Conservation (phyloP, 1,284 basidiomycete species). For the Marasmius sp. region DNA sequence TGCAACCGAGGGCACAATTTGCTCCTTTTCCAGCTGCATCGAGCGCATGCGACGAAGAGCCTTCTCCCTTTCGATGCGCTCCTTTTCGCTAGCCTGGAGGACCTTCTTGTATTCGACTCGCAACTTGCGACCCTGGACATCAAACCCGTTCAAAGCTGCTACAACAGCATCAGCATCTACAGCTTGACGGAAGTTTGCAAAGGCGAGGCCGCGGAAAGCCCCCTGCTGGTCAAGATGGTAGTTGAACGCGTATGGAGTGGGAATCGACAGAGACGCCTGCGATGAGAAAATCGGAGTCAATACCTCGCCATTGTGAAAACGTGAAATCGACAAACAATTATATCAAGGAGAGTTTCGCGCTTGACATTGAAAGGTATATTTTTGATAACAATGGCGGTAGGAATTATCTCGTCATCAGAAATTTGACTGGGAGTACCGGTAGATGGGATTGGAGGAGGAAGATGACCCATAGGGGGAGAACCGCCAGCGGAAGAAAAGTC, state of each 20-base stretch:
- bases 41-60: constrained; percentile 97
- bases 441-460: constrained; percentile 48
- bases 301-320: constrained; percentile 2
- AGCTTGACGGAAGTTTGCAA: constrained; percentile 95
- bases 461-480: constrained; percentile 67
- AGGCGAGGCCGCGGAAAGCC: constrained; percentile 95
- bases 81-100: constrained; percentile 97
- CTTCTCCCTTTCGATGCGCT: constrained; percentile 98
- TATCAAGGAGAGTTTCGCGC: constrained; percentile 92
- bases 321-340: constrained; percentile 71
- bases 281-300: constrained; percentile 15
- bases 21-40: constrained; percentile 89
- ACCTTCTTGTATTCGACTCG: constrained; percentile 99
- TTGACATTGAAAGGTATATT: constrained; percentile 99
- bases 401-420: constrained; percentile 91
- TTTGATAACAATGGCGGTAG: constrained; percentile 99
- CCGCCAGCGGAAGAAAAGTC: constrained; percentile 83
- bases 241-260: constrained; percentile 99
- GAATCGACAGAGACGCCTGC: constrained; percentile 88
- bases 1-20: constrained; percentile 32
- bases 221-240: constrained; percentile 95
- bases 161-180: constrained; percentile 95
- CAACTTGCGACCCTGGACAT: constrained; percentile 97
- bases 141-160: constrained; percentile 91
- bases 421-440: constrained; percentile 46